Evolutionary conservation across 2,329 filamentous ascomycete genomes (phyloP), one percentile per base, ranked within the genome.

Genomic region (Aspergillaceae sp.): DNA sequence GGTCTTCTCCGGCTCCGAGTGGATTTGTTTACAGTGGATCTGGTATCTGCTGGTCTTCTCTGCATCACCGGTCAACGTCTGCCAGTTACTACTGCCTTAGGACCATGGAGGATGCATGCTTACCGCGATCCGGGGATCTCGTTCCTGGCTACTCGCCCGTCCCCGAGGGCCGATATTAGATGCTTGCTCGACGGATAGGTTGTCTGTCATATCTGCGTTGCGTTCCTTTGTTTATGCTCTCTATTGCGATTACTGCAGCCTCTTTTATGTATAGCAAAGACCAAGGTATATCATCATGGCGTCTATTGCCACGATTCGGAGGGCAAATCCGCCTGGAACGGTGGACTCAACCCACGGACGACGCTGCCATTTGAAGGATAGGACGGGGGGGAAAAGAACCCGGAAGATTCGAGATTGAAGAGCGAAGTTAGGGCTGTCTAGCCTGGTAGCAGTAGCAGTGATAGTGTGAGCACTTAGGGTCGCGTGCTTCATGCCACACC

Each of bases 1-100:
- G 47, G 41, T 7, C 49, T 34, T 7, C 47, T 45, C 7, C 45
- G 46, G 19, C n/a, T 44, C n/a, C 32, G 36, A 4, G 26, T 28
- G 26, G 30, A 35, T 3, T 36, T 45, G 6, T 38, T 51, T 8
- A 37, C 43, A 10, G 42, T 45, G 26, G 34, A 46, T 27, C 29
- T 45, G 43, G 35, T 43, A 27, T 43, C 48, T 41, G 27, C 40
- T 42, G 28, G 38, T 40, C 19, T 40, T 29, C 43, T 29, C 36
- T 45, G 10, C 10, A 19, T 19, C 19, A 19, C 19, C 19, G 19
- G 19, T 19, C 19, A 19, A 19, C 19, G 19, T 19, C 19, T 19
- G 19, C 19, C 19, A 19, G 19, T 19, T 19, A 19, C 27, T 19
- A 19, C 27, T 43, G n/a, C 19, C 19, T 19, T 19, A 19, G 19